Evolutionary conservation across 352 stramenopile species (phyloP).

Genomic region (Globisporangium lucens): DNA sequence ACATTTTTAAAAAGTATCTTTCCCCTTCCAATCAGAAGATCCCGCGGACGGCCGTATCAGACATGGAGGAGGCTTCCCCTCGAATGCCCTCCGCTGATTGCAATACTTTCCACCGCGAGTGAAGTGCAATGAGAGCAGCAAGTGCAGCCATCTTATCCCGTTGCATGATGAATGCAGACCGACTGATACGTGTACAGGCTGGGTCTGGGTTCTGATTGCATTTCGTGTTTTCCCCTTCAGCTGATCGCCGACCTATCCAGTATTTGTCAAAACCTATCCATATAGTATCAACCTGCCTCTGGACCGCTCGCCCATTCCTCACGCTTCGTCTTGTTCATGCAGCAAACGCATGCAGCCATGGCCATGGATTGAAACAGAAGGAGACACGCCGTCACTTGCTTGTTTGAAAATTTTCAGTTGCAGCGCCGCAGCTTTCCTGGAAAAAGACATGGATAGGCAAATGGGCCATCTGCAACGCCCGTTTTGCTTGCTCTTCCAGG

Average conservation of each 20-base stretch:
- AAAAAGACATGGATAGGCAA: background rate
- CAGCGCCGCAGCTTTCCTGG: background rate
- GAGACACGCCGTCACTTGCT: background rate
- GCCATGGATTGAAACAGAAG: background rate
- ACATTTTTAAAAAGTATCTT: background rate
- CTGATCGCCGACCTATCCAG: background rate
- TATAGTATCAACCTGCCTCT: background rate
- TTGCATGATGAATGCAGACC: background rate
- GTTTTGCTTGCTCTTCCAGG: background rate
- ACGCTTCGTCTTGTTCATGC: background rate
- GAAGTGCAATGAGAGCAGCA: too few species aligned
- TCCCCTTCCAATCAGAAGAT: background rate
- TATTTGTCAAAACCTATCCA: background rate
- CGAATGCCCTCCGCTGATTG: background rate
- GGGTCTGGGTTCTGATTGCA: background rate
- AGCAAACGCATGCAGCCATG: background rate
- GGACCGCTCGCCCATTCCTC: background rate
- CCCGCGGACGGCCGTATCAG: background rate
- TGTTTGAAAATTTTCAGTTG: background rate
- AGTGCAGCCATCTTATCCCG: background rate
- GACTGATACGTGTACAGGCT: background rate
- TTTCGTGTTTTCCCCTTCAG: background rate
- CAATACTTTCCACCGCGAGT: background rate
- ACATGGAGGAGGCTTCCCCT: background rate
- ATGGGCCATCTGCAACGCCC: background rate